Conservation (phyloP, 352 stramenopile species). For the Pythium brachiatum region DNA sequence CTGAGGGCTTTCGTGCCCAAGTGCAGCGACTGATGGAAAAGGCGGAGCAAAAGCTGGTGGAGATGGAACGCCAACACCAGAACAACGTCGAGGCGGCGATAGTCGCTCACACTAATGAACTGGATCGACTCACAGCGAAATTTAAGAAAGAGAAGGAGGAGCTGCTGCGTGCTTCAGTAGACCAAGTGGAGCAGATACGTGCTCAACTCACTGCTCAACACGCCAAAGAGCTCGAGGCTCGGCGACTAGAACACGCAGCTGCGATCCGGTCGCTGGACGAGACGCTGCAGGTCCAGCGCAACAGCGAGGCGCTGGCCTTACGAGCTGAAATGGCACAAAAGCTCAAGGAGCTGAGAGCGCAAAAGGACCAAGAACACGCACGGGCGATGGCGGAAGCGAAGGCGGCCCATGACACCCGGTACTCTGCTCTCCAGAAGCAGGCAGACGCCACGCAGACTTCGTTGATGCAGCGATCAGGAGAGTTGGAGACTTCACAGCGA, state of each 20-base stretch:
- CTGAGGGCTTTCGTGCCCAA: constrained; percentile 3
- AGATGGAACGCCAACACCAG: not conserved
- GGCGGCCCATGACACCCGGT: constrained; percentile 27
- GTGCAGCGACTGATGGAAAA: not conserved
- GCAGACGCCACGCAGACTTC: constrained; percentile 25
- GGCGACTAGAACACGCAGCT: constrained; percentile 23
- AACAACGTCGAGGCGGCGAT: not conserved
- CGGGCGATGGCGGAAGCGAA: constrained; percentile 31
- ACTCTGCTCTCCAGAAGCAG: constrained; percentile 25
- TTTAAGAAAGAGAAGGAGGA: constrained; percentile 25
- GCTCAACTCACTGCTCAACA: constrained; percentile 19
- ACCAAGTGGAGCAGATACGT: not conserved
- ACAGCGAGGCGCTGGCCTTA: constrained; percentile 32
- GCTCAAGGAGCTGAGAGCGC: constrained; percentile 24
- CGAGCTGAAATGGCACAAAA: constrained; percentile 36
- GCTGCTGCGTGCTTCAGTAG: constrained; percentile 1
- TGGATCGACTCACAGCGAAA: constrained; percentile 9
- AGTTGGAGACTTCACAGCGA: constrained; percentile 29
- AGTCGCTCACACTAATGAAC: not conserved
- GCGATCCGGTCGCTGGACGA: constrained; percentile 29
- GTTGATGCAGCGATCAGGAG: constrained; percentile 31
- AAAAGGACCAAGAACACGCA: constrained; percentile 43
- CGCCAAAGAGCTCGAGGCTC: constrained; percentile 15
- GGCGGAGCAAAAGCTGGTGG: not conserved
- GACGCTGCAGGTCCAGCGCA: constrained; percentile 23